Evolutionary conservation across 345 rosid genomes (phyloP), one percentile per base, ranked within the genome.

Genomic region (Eutrema heterophyllum): DNA sequence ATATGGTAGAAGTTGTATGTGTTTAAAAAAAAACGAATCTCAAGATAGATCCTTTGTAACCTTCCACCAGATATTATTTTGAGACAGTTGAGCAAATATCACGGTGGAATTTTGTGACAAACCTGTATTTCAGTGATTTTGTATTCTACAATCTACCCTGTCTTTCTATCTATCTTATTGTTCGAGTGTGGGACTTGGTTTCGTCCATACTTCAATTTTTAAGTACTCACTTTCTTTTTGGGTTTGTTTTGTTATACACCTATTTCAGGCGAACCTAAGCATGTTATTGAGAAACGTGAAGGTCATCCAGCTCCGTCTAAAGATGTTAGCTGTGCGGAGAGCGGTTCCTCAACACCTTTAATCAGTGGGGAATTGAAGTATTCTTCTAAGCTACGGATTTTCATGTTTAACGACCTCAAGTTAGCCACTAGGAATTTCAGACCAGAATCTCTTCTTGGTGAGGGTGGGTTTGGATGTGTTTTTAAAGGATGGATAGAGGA

Each of bases 401-500:
- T 90, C 55, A 71, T 82, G 45, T 90, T 90, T 72, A 86, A 83
- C 56, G 88, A 90, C 74, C 93, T 90, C 36, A 90, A 88, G 81
- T 77, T 81, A 68, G 93, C 93, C 0, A 88, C 96, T 4, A 83
- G 96, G 71, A 90, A 88, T 74, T 90, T 90, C 79, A 85, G 93
- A 81, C 96, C 93, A 11, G 93, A 90, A 70, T 86, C 91, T 78
- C 91, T 90, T 77, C 93, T 90, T 1, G 96, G 96, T 21, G 93
- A 88, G 75, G 96, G 96, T 69, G 98, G 98, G 15, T 93, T 93
- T 78, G 97, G 98, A 61, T 93, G 95, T 63, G 98, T 92, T 67
- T 92, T 89, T 63, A 92, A 92, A 80, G 98, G 97, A 58, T 92
- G 95, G 97, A 91, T 93, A 14, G 95, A 86, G 70, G 97, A 93